These are phyloP conservation scores for Epichloe gansuensis DNA, from an alignment of 2,329 filamentous ascomycete species.

Conservation along the genomic window DNA sequence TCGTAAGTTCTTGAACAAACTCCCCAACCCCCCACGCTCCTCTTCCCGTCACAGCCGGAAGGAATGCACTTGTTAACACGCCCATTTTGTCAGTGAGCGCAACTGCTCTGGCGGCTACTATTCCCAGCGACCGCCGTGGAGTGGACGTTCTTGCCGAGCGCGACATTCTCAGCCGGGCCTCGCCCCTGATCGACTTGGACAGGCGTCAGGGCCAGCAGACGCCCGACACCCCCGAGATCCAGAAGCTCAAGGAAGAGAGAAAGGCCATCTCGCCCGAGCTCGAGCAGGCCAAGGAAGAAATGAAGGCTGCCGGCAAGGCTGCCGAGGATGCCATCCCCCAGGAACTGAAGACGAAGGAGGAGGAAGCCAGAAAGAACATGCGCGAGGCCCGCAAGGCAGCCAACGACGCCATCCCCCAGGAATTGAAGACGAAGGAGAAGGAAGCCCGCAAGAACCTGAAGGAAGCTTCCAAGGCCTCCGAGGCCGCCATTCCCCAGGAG, in stretches of 20 bases:
- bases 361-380: not conserved
- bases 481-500: conserved; percentile 1
- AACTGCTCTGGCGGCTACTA: conserved; percentile 3
- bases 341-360: not conserved
- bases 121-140: not conserved
- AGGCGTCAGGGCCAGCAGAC: not conserved
- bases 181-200: not conserved
- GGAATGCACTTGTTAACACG: not conserved
- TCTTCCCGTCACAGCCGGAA: too few species aligned
- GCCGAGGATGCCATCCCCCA: not conserved
- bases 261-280: conserved; percentile 2
- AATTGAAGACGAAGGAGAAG: not conserved
- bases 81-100: conserved; percentile 1
- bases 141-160: not conserved
- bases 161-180: not conserved
- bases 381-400: not conserved
- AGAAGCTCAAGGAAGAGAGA: conserved; percentile 3
- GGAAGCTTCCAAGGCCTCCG: not conserved
- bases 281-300: not conserved
- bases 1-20: conserved; percentile 1
- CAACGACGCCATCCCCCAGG: not conserved
- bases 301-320: not conserved
- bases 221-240: not conserved
- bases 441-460: not conserved
- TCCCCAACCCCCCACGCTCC: too few species aligned